phyloP scores from a whole-genome alignment of 768 basidiomycete genomes.

The Suillus subalutaceus region DNA sequence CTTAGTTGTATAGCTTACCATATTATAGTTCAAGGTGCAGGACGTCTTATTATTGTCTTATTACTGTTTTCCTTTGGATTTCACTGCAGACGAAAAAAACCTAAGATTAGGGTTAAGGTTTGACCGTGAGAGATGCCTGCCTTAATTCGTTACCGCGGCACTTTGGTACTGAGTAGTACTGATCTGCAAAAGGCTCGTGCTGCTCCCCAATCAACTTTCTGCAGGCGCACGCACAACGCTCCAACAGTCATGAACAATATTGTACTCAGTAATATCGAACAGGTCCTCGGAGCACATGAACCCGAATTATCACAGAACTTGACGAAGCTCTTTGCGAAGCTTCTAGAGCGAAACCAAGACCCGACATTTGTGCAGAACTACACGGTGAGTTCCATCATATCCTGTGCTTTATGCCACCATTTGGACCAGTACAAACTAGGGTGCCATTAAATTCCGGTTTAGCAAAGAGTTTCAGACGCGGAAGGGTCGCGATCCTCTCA shows the following conservation, averaged over 20 bases:
- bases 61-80: neutral
- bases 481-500: neutral
- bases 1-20: neutral
- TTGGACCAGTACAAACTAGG: conserved; percentile 8
- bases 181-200: neutral
- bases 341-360: conserved; percentile 27
- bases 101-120: conserved; percentile 6
- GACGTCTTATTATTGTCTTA: neutral
- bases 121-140: neutral
- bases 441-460: conserved; percentile 18
- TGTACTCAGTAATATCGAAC: conserved; percentile 20
- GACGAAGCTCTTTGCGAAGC: conserved; percentile 25
- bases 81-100: neutral
- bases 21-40: conserved; percentile 2
- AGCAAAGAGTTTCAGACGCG: neutral
- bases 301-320: conserved; percentile 18
- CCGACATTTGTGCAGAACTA: conserved; percentile 23
- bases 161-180: neutral
- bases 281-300: conserved; percentile 19
- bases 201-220: neutral
- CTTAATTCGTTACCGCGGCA: neutral
- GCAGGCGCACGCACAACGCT: neutral
- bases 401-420: neutral
- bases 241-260: conserved; percentile 18
- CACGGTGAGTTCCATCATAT: conserved; percentile 13